A percentile compares a stretch with the other conserved stretches of the same genome.
Evolutionary conservation across 768 basidiomycete genomes (phyloP).

Genomic region (Panaeolus cyanescens): DNA sequence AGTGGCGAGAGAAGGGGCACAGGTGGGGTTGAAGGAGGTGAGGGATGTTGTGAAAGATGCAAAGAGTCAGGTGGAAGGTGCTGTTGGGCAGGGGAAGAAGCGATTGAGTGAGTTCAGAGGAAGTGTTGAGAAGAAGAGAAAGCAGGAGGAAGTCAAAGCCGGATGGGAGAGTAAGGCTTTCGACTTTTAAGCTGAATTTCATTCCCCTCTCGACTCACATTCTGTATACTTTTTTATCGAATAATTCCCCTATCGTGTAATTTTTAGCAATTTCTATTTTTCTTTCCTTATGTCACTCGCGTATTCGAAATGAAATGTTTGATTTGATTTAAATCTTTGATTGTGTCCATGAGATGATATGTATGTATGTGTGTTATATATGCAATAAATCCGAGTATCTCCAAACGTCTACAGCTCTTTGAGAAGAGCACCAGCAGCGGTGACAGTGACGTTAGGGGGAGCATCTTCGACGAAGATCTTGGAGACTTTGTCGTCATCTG

Average conservation of each 20-base stretch:
- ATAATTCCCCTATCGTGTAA: background rate
- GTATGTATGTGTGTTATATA: too few species aligned
- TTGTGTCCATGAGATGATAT: too few species aligned
- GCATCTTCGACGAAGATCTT: constrained; percentile 54
- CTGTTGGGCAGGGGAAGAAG: constrained; percentile 32
- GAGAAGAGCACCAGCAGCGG: constrained; percentile 50
- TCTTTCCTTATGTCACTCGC: background rate
- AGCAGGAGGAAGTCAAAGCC: constrained; percentile 31
- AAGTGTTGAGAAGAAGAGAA: constrained; percentile 42
- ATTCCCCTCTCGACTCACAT: background rate
- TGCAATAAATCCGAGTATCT: too few species aligned
- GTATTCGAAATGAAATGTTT: background rate
- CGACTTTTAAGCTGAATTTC: constrained; percentile 26
- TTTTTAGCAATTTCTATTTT: background rate
- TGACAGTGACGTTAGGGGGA: constrained; percentile 49
- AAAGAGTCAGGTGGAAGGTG: constrained; percentile 25
- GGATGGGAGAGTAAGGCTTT: constrained; percentile 58
- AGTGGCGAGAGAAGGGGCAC: constrained; percentile 6
- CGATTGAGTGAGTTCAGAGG: constrained; percentile 44
- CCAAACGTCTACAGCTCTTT: constrained; percentile 28
- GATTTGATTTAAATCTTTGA: too few species aligned
- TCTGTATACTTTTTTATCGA: background rate
- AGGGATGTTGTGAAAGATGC: constrained; percentile 20
- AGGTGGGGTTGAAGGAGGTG: constrained; percentile 20
- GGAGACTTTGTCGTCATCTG: constrained; percentile 58